Evolutionary conservation across 495 filamentous ascomycete species (phyloP), one percentile per base, ranked within the genome.

Genomic region (Tuber melanosporum): DNA sequence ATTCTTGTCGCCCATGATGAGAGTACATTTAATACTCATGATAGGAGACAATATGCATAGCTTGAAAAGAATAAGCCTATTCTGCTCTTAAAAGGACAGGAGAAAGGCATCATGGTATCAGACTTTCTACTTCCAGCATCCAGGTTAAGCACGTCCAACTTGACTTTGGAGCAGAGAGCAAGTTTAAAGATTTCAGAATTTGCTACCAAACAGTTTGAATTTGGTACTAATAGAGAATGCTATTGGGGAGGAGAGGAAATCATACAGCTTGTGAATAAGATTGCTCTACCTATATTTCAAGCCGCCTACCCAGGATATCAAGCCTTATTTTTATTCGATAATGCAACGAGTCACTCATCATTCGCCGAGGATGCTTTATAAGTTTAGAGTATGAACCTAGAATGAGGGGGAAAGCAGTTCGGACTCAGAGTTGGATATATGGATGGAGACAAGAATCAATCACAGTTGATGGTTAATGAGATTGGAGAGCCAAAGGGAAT

Each of bases 301-400:
- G 41, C 44, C 4, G 71, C 39, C 6, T 72, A 52, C 42, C 72
- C 20, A 20, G 17, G 49, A 7, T 73, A 43, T 26, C 47, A 74
- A 74, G 72, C 47, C 0, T 46, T 77, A 15, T 77, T 77, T 14
- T 15, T 73, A 26, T 77, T 77, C 49, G 71, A 77, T 19, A 74
- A 77, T 42, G 71, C 72, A 62, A 72, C 71, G 0, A 77, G 43
- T 14, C 49, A 74, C 39, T 22, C 26, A 73, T 46, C 39, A 2
- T 77, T n/a, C 46, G 39, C 71, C 42, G 45, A 39, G 41, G 75
- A 77, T 74, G 71, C 71, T 17, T 72, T 77, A 44, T 17, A 32
- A 42, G 47, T 69, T 69, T 42, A 42, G 26, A 73, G 70, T n/a
- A 77, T 77, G 49, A 77, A 74, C 19, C 62, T 74, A 41, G 71